Percentiles rank a stretch among this genome's conserved stretches.
Conservation (phyloP, 2,329 filamentous ascomycete genomes). For the Penicillium rolfsii region DNA sequence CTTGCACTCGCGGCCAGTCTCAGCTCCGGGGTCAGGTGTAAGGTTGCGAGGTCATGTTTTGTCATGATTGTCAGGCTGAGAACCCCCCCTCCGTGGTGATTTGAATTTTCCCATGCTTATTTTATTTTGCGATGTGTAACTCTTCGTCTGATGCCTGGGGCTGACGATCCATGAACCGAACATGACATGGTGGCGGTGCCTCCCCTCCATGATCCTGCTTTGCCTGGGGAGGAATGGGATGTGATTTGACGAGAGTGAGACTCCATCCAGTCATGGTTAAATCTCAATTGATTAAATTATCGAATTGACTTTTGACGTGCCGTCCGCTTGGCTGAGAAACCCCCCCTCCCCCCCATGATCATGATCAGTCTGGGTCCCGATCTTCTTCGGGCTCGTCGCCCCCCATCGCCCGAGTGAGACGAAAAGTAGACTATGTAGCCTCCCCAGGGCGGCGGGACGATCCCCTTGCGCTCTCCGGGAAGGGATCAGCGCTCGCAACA, state of each 20-base stretch:
- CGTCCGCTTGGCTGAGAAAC: not conserved
- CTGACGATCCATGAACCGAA: conserved; percentile 24
- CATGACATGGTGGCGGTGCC: conserved; percentile 19
- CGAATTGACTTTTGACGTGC: not conserved
- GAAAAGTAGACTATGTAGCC: not conserved
- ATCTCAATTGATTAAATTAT: not conserved
- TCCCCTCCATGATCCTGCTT: not conserved
- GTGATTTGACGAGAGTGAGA: not conserved
- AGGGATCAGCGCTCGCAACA: conserved; percentile 3
- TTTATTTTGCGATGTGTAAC: conserved; percentile 27
- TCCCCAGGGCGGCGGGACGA: not conserved
- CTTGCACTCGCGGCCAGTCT: not conserved
- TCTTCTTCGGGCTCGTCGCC: not conserved
- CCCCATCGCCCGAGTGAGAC: not conserved
- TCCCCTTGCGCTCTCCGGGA: conserved; percentile 22
- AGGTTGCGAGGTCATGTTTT: conserved; percentile 2
- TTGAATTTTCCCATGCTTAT: conserved; percentile 7
- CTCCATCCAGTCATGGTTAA: not conserved
- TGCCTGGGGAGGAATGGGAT: not conserved
- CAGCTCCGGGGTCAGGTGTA: conserved; percentile 7
- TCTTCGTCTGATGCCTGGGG: conserved; percentile 27
- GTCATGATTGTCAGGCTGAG: not conserved
- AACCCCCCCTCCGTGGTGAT: conserved; percentile 2
- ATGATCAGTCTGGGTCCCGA: not conserved
- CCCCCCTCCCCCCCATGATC: not conserved